Conservation (phyloP, 140 eudicot genomes). For the Bidens hawaiensis region DNA sequence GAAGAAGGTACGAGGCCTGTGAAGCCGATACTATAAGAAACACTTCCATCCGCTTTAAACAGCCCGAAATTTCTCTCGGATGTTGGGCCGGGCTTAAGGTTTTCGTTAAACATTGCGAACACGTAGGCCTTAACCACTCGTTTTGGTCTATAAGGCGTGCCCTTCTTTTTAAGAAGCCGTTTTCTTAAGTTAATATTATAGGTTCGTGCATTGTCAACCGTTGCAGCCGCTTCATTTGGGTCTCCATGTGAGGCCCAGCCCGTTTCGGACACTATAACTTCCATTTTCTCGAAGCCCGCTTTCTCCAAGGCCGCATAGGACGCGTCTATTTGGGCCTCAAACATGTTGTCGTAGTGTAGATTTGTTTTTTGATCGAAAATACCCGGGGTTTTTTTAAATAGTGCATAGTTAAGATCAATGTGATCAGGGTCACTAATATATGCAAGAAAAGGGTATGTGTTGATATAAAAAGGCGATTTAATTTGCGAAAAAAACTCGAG, state of each 20-base stretch:
- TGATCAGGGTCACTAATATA: constrained; percentile 59
- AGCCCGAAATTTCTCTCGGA: constrained; percentile 68
- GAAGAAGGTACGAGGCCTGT: constrained; percentile 60
- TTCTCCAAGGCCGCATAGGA: constrained; percentile 62
- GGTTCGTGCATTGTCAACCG: constrained; percentile 45
- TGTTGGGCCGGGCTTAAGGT: constrained; percentile 62
- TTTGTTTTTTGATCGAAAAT: constrained; percentile 47
- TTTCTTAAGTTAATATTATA: constrained; percentile 48
- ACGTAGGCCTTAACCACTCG: constrained; percentile 45
- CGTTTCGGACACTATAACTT: constrained; percentile 71
- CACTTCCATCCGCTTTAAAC: constrained; percentile 65
- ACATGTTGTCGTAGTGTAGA: constrained; percentile 64
- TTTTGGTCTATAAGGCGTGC: constrained; percentile 65
- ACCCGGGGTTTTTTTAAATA: constrained; percentile 52
- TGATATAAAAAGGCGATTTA: constrained; percentile 55
- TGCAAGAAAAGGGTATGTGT: constrained; percentile 65
- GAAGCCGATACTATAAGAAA: constrained; percentile 55
- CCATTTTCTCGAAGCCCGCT: constrained; percentile 54
- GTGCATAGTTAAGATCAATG: constrained; percentile 57
- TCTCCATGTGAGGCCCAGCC: constrained; percentile 82
- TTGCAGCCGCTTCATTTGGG: constrained; percentile 55
- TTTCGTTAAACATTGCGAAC: constrained; percentile 64
- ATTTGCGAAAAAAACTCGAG: constrained; percentile 48
- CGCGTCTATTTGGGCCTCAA: constrained; percentile 68
- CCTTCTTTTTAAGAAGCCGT: constrained; percentile 48